phyloP scores from a whole-genome alignment of 225 moss, liverwort and hornwort species.

The Rhytidiadelphus loreus region DNA sequence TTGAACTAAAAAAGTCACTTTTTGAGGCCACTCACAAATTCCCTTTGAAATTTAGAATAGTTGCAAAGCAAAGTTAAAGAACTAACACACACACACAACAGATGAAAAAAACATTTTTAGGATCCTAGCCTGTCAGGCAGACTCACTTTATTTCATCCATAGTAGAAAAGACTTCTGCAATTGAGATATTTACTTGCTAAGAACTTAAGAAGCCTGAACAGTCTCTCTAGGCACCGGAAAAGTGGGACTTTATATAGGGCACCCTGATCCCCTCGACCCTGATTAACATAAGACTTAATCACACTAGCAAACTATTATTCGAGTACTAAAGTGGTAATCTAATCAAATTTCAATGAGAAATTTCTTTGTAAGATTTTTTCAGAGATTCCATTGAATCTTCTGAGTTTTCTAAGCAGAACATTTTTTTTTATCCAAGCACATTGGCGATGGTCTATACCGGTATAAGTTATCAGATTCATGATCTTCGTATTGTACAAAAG shows the following conservation, averaged over 20 bases:
- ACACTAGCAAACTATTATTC: neutral
- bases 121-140: neutral
- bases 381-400: neutral
- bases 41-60: too few relatives aligned
- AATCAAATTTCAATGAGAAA: neutral
- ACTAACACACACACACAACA: too few relatives aligned
- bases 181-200: neutral
- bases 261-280: neutral
- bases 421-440: neutral
- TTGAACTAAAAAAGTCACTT: too few relatives aligned
- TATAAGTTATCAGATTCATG: neutral
- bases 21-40: too few relatives aligned
- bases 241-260: neutral
- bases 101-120: too few relatives aligned
- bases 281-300: neutral
- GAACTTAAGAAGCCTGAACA: neutral
- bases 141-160: neutral
- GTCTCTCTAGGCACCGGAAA: neutral
- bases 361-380: neutral
- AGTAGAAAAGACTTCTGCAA: neutral
- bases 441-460: too few relatives aligned
- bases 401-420: neutral
- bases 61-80: too few relatives aligned
- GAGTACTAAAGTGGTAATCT: neutral
- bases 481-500: neutral